Base-by-base conservation (phyloP, 345 rosid species). In the Chamaenerion angustifolium region DNA sequence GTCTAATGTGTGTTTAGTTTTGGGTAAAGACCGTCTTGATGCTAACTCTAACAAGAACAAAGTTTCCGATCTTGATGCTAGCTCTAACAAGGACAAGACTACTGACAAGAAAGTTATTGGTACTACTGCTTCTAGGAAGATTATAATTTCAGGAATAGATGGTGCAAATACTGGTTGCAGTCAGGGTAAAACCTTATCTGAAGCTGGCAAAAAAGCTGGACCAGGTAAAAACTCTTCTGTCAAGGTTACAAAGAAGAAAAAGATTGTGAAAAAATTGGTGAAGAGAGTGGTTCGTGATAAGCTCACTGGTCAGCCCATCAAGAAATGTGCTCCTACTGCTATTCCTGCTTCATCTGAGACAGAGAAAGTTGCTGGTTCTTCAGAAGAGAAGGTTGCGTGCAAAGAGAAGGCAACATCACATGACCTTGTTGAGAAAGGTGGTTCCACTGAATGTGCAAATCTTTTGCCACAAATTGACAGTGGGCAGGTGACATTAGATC, bases 181-280 rank as follows among this genome's bases (percentile, higher is more conserved):
- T 43, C 42, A 42, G 45, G 40, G 45, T 15, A 42, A 18, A 16
- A 12, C 35, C 18, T 52, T 42, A 11, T 52, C 56, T 60, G 66
- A 62, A 68, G 66, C 15, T 48, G 68, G 71, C 57, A 63, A 62
- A 21, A 61, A 40, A 63, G 58, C 52, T 48, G 52, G 25, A 64
- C 45, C 57, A 12, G 53, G n/a, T 37, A 71, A 71, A 69, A 46
- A 31, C 44, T 49, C 74, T 52, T 19, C 68, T 1, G 8, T 12
- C 23, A 76, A 76, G 54, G 73, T 53, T 68, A 62, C 47, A 35
- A 80, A 72, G 79, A 85, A 69, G 74, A 82, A 74, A 66, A 76
- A 59, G 51, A 56, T 74, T 41, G 57, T 65, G 61, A 82, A 74
- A 74, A 70, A 50, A 61, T 43, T 64, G n/a, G 64, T 60, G 48